Evolutionary conservation across 345 rosid genomes (phyloP).

Genomic region (Orychophragmus violaceus): DNA sequence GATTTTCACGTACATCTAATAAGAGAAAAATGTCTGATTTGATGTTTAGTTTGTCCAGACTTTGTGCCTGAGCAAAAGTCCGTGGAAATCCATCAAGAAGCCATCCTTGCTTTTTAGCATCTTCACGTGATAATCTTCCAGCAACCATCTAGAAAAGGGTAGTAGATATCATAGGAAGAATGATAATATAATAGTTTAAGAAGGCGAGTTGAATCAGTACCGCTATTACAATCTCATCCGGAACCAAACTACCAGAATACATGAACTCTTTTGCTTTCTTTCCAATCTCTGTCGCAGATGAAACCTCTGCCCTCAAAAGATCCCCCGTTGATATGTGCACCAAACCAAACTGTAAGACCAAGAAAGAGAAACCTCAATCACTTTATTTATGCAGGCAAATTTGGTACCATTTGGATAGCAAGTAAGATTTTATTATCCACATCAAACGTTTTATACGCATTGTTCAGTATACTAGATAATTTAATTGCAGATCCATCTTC

Average conservation of each 20-base stretch:
- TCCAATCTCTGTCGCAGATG: constrained; percentile 74
- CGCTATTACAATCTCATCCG: constrained; percentile 76
- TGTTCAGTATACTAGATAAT: neutral
- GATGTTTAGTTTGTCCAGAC: constrained; percentile 62
- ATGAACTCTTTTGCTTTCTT: constrained; percentile 72
- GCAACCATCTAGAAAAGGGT: constrained; percentile 54
- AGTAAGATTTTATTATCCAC: neutral
- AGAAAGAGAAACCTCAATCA: neutral
- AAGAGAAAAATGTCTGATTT: constrained; percentile 69
- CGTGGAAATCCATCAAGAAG: constrained; percentile 93
- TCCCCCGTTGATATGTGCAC: constrained; percentile 94
- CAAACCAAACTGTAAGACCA: constrained; percentile 51
- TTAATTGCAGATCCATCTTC: neutral
- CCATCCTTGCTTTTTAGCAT: constrained; percentile 78
- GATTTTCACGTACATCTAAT: constrained; percentile 51
- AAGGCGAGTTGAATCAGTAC: constrained; percentile 30
- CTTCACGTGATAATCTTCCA: constrained; percentile 51
- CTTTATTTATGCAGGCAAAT: too few relatives aligned
- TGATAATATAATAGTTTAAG: neutral
- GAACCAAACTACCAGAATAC: constrained; percentile 75
- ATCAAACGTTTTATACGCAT: neutral
- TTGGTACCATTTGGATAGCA: too few relatives aligned
- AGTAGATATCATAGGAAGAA: neutral
- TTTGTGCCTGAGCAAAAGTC: constrained; percentile 67
- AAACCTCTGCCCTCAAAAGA: constrained; percentile 73